Evolutionary conservation across 2,329 filamentous ascomycete species (phyloP).

Genomic region (Ophioceras dolichostomum): DNA sequence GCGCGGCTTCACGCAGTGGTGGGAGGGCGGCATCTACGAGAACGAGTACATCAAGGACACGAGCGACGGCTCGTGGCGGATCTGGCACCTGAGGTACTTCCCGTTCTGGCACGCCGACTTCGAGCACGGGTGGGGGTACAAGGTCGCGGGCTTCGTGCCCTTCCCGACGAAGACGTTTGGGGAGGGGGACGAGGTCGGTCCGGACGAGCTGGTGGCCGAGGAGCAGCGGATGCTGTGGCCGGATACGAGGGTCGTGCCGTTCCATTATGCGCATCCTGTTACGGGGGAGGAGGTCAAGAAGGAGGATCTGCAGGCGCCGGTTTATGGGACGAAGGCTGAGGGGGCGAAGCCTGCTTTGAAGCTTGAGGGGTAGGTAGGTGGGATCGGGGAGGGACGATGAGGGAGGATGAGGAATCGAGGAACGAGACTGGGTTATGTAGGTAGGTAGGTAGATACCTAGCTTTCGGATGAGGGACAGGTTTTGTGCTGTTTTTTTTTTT

Average conservation of each 20-base stretch:
- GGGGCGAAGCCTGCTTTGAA: conserved; percentile 28
- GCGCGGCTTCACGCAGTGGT: conserved; percentile 41
- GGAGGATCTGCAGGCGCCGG: conserved; percentile 35
- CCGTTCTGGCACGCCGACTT: conserved; percentile 45
- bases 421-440: no score
- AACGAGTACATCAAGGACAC: conserved; percentile 45
- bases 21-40: conserved; percentile 45
- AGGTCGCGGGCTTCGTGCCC: conserved; percentile 38
- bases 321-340: conserved; percentile 26
- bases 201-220: conserved; percentile 31
- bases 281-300: conserved; percentile 29
- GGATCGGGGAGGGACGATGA: no score
- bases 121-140: conserved; percentile 39
- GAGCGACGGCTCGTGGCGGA: conserved; percentile 34
- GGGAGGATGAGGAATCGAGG: no score
- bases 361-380: conserved; percentile 17
- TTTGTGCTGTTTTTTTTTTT: no score
- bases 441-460: no score
- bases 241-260: conserved; percentile 39
- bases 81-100: conserved; percentile 41
- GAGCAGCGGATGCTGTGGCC: conserved; percentile 44
- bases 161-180: conserved; percentile 34
- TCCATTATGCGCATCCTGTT: conserved; percentile 38
- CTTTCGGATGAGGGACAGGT: no score
- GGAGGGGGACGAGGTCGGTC: conserved; percentile 35